Evolutionary conservation across 345 rosid species (phyloP).

Genomic region (Gynandropsis gynandra): DNA sequence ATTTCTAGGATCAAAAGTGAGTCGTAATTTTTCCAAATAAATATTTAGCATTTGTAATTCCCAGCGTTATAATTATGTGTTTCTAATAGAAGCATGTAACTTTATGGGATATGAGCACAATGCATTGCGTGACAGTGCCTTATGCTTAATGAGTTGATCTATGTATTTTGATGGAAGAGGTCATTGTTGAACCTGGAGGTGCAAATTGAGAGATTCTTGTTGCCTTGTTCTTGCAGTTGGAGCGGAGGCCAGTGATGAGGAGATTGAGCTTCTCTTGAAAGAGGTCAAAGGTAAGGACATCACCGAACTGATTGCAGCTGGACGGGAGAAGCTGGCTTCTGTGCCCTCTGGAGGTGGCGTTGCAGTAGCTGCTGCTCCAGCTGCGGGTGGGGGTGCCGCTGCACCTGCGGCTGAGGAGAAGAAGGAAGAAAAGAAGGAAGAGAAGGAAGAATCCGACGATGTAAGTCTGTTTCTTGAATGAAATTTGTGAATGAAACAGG

Average conservation of each 20-base stretch:
- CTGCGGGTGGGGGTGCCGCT: constrained; percentile 34
- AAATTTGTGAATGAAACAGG: neutral
- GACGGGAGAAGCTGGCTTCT: constrained; percentile 75
- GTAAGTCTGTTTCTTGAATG: constrained; percentile 30
- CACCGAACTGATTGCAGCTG: constrained; percentile 70
- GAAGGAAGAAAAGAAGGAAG: constrained; percentile 70
- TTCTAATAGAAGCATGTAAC: too few relatives aligned
- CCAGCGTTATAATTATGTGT: neutral
- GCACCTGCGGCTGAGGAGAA: constrained; percentile 53
- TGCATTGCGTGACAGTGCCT: too few relatives aligned
- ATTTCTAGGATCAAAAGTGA: too few relatives aligned
- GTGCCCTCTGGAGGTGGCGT: constrained; percentile 62
- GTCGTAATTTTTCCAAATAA: too few relatives aligned
- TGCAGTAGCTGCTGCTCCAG: constrained; percentile 35
- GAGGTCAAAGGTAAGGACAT: constrained; percentile 65
- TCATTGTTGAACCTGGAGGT: neutral
- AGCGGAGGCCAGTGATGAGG: constrained; percentile 51
- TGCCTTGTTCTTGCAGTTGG: constrained; percentile 44
- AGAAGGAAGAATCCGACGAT: constrained; percentile 77
- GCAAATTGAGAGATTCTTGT: neutral
- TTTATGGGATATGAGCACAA: too few relatives aligned
- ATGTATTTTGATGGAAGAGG: too few relatives aligned
- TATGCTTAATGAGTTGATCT: too few relatives aligned
- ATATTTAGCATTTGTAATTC: too few relatives aligned
- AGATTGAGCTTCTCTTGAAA: constrained; percentile 51